phyloP scores from a whole-genome alignment of 768 basidiomycete species.

The Trametes cingulata region DNA sequence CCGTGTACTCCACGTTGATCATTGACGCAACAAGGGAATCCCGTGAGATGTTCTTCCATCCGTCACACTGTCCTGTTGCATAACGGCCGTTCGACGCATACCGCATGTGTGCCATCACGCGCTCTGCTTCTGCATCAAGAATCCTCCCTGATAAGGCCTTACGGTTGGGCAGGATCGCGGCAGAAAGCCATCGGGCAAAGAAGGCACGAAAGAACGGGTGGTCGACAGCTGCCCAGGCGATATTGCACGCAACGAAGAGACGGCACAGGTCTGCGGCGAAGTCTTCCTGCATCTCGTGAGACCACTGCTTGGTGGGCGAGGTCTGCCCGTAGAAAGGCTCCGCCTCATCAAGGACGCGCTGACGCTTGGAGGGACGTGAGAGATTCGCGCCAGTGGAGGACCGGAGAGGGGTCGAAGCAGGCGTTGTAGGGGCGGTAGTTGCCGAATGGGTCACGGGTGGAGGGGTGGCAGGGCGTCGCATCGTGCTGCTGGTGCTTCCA shows the following conservation, averaged over 20 bases:
- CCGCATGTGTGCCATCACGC: conserved; percentile 12
- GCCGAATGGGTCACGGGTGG: too few relatives aligned
- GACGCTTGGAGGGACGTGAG: not conserved
- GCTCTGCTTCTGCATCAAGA: conserved; percentile 20
- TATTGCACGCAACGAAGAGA: conserved; percentile 2
- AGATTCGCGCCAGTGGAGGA: too few relatives aligned
- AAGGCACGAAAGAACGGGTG: not conserved
- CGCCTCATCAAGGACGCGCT: not conserved
- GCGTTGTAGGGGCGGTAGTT: too few relatives aligned
- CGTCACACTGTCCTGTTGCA: conserved; percentile 33
- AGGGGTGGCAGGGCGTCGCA: too few relatives aligned
- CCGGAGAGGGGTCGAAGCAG: too few relatives aligned
- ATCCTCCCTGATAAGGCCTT: conserved; percentile 22
- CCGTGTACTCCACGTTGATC: conserved; percentile 30
- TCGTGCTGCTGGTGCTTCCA: too few relatives aligned
- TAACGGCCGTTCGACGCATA: conserved; percentile 20
- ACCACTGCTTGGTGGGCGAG: not conserved
- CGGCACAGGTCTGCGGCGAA: conserved; percentile 6
- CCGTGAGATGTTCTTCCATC: conserved; percentile 35
- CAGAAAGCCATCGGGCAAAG: not conserved
- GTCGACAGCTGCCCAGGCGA: conserved; percentile 2
- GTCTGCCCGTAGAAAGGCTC: not conserved
- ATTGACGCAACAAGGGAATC: conserved; percentile 27
- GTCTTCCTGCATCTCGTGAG: not conserved
- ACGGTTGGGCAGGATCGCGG: conserved; percentile 15